Percentiles rank a stretch among this genome's conserved stretches.
Conservation (phyloP, 208 protist genomes). For the Trypanosoma caninum region DNA sequence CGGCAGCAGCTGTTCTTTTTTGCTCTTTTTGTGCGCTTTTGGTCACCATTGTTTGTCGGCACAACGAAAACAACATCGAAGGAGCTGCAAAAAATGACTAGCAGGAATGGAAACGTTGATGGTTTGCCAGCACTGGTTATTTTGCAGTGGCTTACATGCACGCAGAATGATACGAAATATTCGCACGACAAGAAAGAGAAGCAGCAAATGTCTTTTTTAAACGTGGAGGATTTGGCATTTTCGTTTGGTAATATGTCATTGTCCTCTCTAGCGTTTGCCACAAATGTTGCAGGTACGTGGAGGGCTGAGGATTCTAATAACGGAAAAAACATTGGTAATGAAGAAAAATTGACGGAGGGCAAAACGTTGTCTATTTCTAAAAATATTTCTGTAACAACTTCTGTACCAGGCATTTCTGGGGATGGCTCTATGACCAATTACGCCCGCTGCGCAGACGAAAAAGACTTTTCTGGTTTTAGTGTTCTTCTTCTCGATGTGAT, state of each 20-base stretch:
- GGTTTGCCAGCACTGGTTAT: constrained; percentile 45
- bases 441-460: no score
- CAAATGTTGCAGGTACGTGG: constrained; percentile 8
- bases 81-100: not conserved
- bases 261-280: constrained; percentile 10
- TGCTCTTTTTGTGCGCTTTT: constrained; percentile 60
- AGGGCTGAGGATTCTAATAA: not conserved
- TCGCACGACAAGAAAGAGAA: not conserved
- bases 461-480: not conserved
- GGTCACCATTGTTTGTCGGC: constrained; percentile 76
- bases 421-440: no score
- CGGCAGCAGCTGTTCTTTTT: constrained; percentile 88
- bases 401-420: no score
- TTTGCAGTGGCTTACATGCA: constrained; percentile 74
- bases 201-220: not conserved
- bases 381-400: no score
- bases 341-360: no score
- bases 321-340: not conserved
- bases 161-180: constrained; percentile 9
- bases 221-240: constrained; percentile 19
- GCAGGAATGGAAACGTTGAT: constrained; percentile 26
- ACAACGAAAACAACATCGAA: not conserved
- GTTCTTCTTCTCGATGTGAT: constrained; percentile 48
- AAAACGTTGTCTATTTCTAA: no score
- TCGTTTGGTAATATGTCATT: constrained; percentile 2